phyloP scores from a whole-genome alignment of 352 stramenopile species.

The Pythium phragmitis region DNA sequence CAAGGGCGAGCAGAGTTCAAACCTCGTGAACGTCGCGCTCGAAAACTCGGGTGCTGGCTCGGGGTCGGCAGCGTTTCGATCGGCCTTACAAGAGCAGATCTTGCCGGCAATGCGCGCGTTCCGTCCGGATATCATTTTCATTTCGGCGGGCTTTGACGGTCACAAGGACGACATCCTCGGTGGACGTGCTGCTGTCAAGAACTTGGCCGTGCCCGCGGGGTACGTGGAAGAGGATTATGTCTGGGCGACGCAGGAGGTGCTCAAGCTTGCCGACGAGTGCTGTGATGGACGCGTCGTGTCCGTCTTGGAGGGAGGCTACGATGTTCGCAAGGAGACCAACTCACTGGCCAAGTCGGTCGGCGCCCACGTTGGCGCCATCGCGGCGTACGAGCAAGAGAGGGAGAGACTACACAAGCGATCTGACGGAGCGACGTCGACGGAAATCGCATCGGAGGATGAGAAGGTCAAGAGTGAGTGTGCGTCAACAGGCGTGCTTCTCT shows the following conservation, averaged over 20 bases:
- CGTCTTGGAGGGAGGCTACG: slow-evolving; percentile 86
- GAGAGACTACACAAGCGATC: slow-evolving; percentile 16
- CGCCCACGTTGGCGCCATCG: slow-evolving; percentile 74
- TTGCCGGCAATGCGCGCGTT: slow-evolving; percentile 78
- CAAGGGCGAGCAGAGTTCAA: slow-evolving; percentile 52
- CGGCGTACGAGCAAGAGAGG: slow-evolving; percentile 46
- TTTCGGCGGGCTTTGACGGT: slow-evolving; percentile 87
- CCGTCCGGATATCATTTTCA: slow-evolving; percentile 82
- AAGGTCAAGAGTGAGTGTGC: slow-evolving; percentile 14
- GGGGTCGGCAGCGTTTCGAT: slow-evolving; percentile 64
- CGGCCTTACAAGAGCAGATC: slow-evolving; percentile 55
- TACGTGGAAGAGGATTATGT: slow-evolving; percentile 85
- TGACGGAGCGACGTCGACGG: slow-evolving; percentile 24
- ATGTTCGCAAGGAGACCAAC: slow-evolving; percentile 79
- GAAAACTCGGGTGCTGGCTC: slow-evolving; percentile 66
- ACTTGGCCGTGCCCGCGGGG: slow-evolving; percentile 68
- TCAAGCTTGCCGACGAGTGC: slow-evolving; percentile 71
- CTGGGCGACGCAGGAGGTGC: slow-evolving; percentile 76
- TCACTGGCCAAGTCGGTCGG: slow-evolving; percentile 80
- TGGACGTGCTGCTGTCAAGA: slow-evolving; percentile 74
- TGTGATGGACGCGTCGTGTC: slow-evolving; percentile 82
- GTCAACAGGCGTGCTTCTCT: slow-evolving; percentile 49
- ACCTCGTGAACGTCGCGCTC: slow-evolving; percentile 78
- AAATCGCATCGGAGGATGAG: background rate
- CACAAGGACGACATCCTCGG: slow-evolving; percentile 84